Base-by-base conservation (phyloP, 1,284 basidiomycete species). In the Boletellus dicymbophilus region DNA sequence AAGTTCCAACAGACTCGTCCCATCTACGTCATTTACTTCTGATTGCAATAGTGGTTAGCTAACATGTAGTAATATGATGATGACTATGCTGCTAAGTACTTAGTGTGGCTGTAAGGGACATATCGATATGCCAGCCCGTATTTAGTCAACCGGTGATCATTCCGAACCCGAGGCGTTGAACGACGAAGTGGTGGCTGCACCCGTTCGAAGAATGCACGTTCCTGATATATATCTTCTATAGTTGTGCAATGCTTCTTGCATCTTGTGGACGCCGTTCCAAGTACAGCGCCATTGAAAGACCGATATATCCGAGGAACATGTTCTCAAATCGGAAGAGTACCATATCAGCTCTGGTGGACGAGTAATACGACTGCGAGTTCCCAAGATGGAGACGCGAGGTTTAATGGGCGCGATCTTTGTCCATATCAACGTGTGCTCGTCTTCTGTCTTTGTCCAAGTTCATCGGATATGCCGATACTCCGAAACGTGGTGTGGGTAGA, bases 331-430 rank as follows among this genome's bases (percentile, higher is more conserved):
- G 27, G 18, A 38, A 41, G 16, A 18, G 38, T 21, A 28, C 42
- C 20, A 31, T 26, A 39, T 34, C 28, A 20, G 44, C 33, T 25
- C 20, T 40, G 21, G 28, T 20, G 27, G 48, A 50, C 39, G 10
- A 27, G 40, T 34, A 48, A 39, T 42, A 27, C 6, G 22, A 26
- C 26, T 39, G 20, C n/a, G 21, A 20, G 34, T 51, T 41, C 28
- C 53, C 38, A 49, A 39, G 37, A 45, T 38, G 37, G 25, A 13
- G 15, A 43, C 44, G 25, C 30, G 21, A 18, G n/a, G 45, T 52
- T 37, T 55, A 26, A 34, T 61, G 59, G 54, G 48, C 59, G 49
- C 50, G n/a, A 40, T 48, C 30, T 38, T 38, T 10, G 16, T 46
- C 36, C 16, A 33, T 48, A 51, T 58, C 46, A 44, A 34, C 20